Evolutionary conservation across 768 basidiomycete species (phyloP).

Genomic region (Auricularia sp.): DNA sequence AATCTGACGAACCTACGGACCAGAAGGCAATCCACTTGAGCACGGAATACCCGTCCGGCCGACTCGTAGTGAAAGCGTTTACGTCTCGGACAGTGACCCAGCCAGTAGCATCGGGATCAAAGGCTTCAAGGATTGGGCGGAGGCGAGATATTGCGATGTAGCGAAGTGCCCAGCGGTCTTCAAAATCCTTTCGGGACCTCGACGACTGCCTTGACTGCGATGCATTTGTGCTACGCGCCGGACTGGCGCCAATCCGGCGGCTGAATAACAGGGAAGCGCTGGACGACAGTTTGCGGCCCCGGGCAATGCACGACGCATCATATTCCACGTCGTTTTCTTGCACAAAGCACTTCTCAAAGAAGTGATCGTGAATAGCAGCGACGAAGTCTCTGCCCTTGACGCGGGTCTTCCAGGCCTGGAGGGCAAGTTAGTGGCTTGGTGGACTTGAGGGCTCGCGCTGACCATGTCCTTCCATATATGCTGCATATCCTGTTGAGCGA

Average conservation of each 20-base stretch:
- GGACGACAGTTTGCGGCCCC: too few species aligned
- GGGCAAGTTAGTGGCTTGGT: too few species aligned
- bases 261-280: too few species aligned
- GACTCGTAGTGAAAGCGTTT: slow-evolving; percentile 20
- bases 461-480: slow-evolving; percentile 21
- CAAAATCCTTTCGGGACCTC: slow-evolving; percentile 1
- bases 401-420: slow-evolving; percentile 21
- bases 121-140: slow-evolving; percentile 21
- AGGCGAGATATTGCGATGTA: slow-evolving; percentile 15
- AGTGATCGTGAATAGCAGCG: slow-evolving; percentile 24
- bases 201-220: too few species aligned
- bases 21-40: not conserved
- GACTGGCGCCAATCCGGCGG: too few species aligned
- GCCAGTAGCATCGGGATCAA: slow-evolving; percentile 27
- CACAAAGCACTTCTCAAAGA: slow-evolving; percentile 13
- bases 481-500: slow-evolving; percentile 6
- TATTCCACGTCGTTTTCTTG: not conserved
- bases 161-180: slow-evolving; percentile 19
- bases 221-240: too few species aligned
- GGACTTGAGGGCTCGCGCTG: too few species aligned
- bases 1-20: not conserved
- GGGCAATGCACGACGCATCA: not conserved
- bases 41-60: slow-evolving; percentile 10
- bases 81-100: slow-evolving; percentile 25
- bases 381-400: slow-evolving; percentile 21